Percentiles rank a stretch among this genome's conserved stretches.
These are phyloP conservation scores for Strobilomyces dryophilus DNA, from an alignment of 768 basidiomycete genomes.

Conservation along the genomic window DNA sequence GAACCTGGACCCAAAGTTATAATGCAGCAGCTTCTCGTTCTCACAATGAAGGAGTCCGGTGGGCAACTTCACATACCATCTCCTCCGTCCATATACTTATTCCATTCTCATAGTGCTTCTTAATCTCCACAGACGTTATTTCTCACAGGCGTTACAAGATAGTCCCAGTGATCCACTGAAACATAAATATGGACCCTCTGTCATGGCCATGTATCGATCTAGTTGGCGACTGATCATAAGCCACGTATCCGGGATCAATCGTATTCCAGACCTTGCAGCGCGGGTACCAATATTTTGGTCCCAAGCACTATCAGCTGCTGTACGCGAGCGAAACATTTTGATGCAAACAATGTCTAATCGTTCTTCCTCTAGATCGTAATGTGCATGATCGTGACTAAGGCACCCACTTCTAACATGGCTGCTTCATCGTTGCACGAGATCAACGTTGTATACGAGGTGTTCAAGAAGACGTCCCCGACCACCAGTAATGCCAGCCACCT, in stretches of 20 bases:
- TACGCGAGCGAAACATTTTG: conserved; percentile 29
- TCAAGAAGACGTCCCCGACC: conserved; percentile 42
- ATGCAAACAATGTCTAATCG: neutral
- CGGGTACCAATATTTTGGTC: conserved; percentile 61
- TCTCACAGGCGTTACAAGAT: conserved; percentile 63
- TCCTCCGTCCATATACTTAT: neutral
- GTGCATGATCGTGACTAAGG: conserved; percentile 50
- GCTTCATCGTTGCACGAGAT: conserved; percentile 46
- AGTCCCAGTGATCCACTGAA: conserved; percentile 50
- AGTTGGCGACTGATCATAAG: conserved; percentile 61
- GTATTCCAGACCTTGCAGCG: conserved; percentile 38
- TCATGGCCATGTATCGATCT: conserved; percentile 68
- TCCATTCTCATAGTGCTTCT: conserved; percentile 43
- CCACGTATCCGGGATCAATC: conserved; percentile 40
- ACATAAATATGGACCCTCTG: conserved; percentile 65
- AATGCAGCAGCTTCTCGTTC: conserved; percentile 42
- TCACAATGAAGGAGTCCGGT: conserved; percentile 51
- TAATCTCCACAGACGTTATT: conserved; percentile 64
- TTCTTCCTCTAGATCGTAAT: conserved; percentile 46
- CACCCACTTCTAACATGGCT: conserved; percentile 47
- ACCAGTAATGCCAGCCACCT: conserved; percentile 45
- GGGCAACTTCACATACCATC: conserved; percentile 9
- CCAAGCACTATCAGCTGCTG: conserved; percentile 58
- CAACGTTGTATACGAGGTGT: conserved; percentile 40
- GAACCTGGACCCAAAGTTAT: conserved; percentile 18